These are phyloP conservation scores for Allantophomopsis lycopodina DNA, from an alignment of 2,329 filamentous ascomycete genomes.

Conservation along the genomic window DNA sequence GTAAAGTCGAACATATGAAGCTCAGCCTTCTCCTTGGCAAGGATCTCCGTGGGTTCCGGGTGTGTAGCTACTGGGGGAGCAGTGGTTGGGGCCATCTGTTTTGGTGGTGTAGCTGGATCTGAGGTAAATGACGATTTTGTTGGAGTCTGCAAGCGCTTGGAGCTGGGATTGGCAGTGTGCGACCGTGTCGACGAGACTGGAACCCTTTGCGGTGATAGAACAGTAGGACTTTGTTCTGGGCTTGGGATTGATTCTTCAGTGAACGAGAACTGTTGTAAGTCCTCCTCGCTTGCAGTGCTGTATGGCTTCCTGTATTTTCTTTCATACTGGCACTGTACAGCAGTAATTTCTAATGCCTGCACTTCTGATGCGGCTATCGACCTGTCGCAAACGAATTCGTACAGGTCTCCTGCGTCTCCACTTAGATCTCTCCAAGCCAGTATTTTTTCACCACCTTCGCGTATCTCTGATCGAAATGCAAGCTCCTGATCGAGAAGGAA, in stretches of 20 bases:
- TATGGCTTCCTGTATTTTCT: constrained; percentile 76
- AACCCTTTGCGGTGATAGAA: constrained; percentile 13
- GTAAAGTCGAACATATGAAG: constrained; percentile 89
- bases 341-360: constrained; percentile 66
- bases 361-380: constrained; percentile 58
- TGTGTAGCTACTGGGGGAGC: constrained; percentile 45
- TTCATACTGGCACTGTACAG: constrained; percentile 94
- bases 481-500: constrained; percentile 90
- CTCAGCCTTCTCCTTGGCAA: constrained; percentile 66
- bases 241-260: constrained; percentile 50
- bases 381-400: constrained; percentile 88
- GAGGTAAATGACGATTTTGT: constrained; percentile 11
- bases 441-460: constrained; percentile 70
- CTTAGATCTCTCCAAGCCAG: constrained; percentile 92
- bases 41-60: constrained; percentile 58
- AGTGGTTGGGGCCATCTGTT: constrained; percentile 34
- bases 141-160: constrained; percentile 25
- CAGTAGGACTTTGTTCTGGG: constrained; percentile 42
- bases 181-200: constrained; percentile 5
- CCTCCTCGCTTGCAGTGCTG: constrained; percentile 66
- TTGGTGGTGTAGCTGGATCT: constrained; percentile 3
- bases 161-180: constrained; percentile 27
- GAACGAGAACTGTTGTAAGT: constrained; percentile 76
- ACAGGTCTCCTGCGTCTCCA: constrained; percentile 88
- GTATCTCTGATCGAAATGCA: constrained; percentile 72